phyloP scores from a whole-genome alignment of 331 rosid genomes.

The Quercus tomentella region DNA sequence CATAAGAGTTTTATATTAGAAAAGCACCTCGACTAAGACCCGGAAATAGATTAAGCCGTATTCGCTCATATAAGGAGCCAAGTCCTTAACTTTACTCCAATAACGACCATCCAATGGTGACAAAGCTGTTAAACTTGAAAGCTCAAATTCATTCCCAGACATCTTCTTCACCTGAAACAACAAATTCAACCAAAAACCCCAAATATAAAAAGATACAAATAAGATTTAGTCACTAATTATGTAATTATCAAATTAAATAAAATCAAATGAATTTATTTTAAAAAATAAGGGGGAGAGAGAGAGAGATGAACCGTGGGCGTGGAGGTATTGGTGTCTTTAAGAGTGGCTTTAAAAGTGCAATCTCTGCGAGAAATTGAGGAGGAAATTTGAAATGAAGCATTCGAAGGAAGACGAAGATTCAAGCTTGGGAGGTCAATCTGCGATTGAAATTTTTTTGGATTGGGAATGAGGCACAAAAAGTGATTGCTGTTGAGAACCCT shows the following conservation, averaged over 20 bases:
- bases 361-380: conserved; percentile 11
- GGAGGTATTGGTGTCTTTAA: conserved; percentile 6
- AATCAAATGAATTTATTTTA: background rate
- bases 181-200: background rate
- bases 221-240: background rate
- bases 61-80: conserved; percentile 70
- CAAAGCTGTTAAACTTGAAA: conserved; percentile 66
- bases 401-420: background rate
- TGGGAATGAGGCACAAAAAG: background rate
- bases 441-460: background rate
- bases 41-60: conserved; percentile 70
- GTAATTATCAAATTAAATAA: background rate
- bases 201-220: background rate
- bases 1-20: background rate
- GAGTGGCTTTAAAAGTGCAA: conserved; percentile 24
- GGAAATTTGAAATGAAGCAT: conserved; percentile 15
- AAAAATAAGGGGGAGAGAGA: background rate
- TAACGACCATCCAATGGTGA: conserved; percentile 95
- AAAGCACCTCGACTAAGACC: conserved; percentile 76
- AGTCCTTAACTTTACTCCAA: conserved; percentile 72
- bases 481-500: background rate
- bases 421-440: background rate
- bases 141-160: conserved; percentile 34
- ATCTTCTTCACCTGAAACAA: conserved; percentile 21
- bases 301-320: conserved; percentile 10